Evolutionary conservation across 2,329 filamentous ascomycete genomes (phyloP).

Genomic region (Penicillium expansum): DNA sequence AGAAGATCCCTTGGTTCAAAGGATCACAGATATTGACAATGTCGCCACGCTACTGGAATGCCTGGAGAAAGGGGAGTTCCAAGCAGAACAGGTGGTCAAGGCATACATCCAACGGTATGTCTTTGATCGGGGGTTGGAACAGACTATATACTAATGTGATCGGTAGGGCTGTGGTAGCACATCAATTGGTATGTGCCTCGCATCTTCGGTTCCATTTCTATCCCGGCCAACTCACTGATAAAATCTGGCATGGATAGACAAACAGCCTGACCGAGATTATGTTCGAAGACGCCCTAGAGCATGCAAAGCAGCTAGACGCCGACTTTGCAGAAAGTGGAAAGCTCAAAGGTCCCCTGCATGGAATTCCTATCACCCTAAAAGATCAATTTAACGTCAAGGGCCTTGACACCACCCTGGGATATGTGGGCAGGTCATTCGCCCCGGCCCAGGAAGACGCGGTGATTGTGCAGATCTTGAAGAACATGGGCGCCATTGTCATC

Average conservation of each 20-base stretch:
- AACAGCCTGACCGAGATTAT: constrained; percentile 39
- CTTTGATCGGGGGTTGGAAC: neutral
- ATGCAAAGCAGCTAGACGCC: constrained; percentile 33
- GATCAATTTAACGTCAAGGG: constrained; percentile 63
- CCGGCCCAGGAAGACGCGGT: constrained; percentile 52
- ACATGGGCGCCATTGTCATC: constrained; percentile 52
- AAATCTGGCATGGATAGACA: constrained; percentile 24
- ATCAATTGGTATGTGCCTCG: constrained; percentile 24
- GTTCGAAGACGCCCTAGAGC: constrained; percentile 34
- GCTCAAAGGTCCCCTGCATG: constrained; percentile 52
- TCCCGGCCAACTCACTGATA: neutral
- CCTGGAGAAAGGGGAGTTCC: constrained; percentile 25
- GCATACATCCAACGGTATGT: constrained; percentile 37
- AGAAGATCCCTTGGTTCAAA: constrained; percentile 22
- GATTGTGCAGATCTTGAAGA: constrained; percentile 50
- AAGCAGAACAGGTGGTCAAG: constrained; percentile 28
- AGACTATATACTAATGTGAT: neutral
- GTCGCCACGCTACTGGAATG: constrained; percentile 21
- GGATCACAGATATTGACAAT: constrained; percentile 34
- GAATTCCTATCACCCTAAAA: constrained; percentile 57
- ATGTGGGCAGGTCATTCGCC: constrained; percentile 51
- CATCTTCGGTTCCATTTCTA: neutral
- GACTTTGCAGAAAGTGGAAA: constrained; percentile 33
- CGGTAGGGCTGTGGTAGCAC: constrained; percentile 29
- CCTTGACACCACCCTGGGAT: constrained; percentile 58